Evolutionary conservation across 2,329 filamentous ascomycete species (phyloP), one percentile per base, ranked within the genome.

Genomic region (Phialophora chinensis): DNA sequence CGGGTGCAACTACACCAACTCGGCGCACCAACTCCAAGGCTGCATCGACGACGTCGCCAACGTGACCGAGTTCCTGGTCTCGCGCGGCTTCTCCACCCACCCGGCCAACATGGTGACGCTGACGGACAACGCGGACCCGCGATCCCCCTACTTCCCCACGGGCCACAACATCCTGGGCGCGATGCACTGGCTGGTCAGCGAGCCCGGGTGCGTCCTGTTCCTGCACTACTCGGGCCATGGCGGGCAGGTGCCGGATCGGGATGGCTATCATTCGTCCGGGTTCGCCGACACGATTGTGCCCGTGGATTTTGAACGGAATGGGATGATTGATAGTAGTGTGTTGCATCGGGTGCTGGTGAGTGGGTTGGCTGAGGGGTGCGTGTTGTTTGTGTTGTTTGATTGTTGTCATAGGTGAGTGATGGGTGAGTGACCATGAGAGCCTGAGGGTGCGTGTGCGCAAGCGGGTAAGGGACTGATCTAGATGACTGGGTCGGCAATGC

Each of bases 161-260:
- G 80, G 78, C 8, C 78, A 78, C 69, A 82, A 82, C 69, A 78
- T 84, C 20, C 73, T 84, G 47, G 82, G 82, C 2, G 86, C 86
- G 3, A 86, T 88, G 75, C 78, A 84, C 62, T 88, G 86, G 86
- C 80, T 88, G 1, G 82, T 87, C 44, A 67, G 71, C 4, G 69
- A 71, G 55, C 69, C 69, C 23, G 67, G 63, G 1, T 64, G 62
- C 44, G 53, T 62, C 33, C 61, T 50, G 25, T 87, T 86, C 78
- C 74, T 88, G 58, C 85, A 86, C 69, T 88, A 88, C 70, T 85
- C 83, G 0, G 86, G 86, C 0, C 86, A 88, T 67, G 86, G 86
- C 61, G 82, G 85, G 50, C 84, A 86, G 73, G 80, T 86, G 25
- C 74, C 74, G 14, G 81, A 84, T 63, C 59, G 52, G 27, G 60